These are phyloP conservation scores for Chamaecyparis obtusa DNA, from an alignment of 75 land plant genomes.

Conservation along the genomic window DNA sequence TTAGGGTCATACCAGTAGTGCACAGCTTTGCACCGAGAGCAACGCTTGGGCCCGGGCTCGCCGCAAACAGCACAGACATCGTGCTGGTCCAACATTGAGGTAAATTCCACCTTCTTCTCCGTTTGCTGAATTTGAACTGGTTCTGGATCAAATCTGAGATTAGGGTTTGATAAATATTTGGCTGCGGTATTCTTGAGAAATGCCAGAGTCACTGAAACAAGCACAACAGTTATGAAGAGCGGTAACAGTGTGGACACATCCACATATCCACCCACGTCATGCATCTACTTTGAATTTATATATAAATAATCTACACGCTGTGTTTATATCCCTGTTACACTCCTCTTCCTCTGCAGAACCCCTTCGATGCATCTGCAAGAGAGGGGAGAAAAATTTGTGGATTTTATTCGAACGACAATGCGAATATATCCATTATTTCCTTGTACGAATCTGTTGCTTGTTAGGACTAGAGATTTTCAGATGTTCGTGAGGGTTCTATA, in stretches of 20 bases:
- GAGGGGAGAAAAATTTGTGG: not conserved
- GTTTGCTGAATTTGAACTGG: not conserved
- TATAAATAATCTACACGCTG: not conserved
- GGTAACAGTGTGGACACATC: constrained; percentile 11
- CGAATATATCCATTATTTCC: not conserved
- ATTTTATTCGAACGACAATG: not conserved
- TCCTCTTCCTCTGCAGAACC: not conserved
- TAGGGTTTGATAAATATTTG: constrained; percentile 4
- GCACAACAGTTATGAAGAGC: not conserved
- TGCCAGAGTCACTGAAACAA: not conserved
- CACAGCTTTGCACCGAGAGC: constrained; percentile 73
- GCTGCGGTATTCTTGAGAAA: not conserved
- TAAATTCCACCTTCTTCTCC: not conserved
- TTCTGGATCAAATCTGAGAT: not conserved
- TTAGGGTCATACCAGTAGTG: constrained; percentile 58
- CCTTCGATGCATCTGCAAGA: not conserved
- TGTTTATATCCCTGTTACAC: not conserved
- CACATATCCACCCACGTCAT: constrained; percentile 13
- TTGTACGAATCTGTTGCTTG: not conserved
- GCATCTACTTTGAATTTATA: constrained; percentile 12
- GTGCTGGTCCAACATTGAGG: not conserved
- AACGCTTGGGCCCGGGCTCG: constrained; percentile 29
- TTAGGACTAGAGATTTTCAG: not conserved
- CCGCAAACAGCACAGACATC: constrained; percentile 46
- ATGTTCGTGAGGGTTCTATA: not conserved